Evolutionary conservation across 306 rosid species (phyloP), one percentile per base, ranked within the genome.

Genomic region (Prunus dulcis): DNA sequence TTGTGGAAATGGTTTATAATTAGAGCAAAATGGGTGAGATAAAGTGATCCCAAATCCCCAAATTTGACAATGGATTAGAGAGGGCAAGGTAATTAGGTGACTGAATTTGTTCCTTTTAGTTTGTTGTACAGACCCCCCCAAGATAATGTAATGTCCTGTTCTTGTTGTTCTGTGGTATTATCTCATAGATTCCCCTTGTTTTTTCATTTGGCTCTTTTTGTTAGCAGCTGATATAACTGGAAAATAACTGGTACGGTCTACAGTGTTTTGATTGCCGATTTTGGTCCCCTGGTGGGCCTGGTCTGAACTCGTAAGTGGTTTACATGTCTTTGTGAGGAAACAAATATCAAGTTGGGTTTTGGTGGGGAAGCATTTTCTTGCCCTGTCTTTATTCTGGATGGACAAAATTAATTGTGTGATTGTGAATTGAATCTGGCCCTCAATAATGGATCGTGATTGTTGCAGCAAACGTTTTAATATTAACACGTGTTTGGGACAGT

Each of bases 101-200:
- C 84, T 49, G 78, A 81, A 84, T 64, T 79, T 84, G 82, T 84
- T 84, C 85, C 86, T 72, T 60, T 79, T 71, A 72, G 83, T 82
- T 87, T 83, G 77, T 86, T 90, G 92, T 90, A 90, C 92, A 90
- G 95, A 84, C 81, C 87, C 76, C 22, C 22, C 25, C 2, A 25
- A 69, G 82, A 75, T 87, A 87, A 82, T 82, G 82, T 87, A 13
- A 64, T 34, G 69, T 45, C 81, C 28, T 78, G 80, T 84, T 84
- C 78, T 81, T 79, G 34, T 83, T 78, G 87, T 81, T 81, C 79
- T 64, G 72, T 81, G 87, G 60, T 12, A 0, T 67, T 10, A 55
- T 75, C 69, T 76, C 83, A 82, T 73, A 72, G 90, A 86, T 87
- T 82, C 82, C 60, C 75, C 82, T 80, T 78, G 9, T 75, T 64